phyloP scores from a whole-genome alignment of 2,329 filamentous ascomycete species.

The Akanthomyces lecanii region DNA sequence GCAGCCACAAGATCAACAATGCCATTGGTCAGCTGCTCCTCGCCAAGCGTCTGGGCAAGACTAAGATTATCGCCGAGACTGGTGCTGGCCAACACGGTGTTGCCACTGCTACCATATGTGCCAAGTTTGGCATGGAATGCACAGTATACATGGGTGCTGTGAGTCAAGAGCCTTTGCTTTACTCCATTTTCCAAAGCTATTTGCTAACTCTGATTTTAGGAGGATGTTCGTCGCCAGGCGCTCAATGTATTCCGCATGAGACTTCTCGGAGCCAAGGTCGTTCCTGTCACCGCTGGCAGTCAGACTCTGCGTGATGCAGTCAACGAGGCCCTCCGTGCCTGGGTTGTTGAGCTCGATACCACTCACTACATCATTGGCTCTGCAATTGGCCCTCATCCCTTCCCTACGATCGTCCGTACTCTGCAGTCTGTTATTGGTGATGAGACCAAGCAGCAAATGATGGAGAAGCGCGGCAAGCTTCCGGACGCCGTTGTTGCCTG shows the following conservation, averaged over 20 bases:
- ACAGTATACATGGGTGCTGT: constrained; percentile 94
- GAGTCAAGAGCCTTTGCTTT: constrained; percentile 25
- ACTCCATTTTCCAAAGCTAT: neutral
- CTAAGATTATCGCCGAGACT: constrained; percentile 94
- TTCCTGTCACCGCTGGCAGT: constrained; percentile 88
- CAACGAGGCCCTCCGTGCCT: constrained; percentile 90
- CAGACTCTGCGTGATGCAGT: constrained; percentile 81
- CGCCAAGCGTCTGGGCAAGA: constrained; percentile 84
- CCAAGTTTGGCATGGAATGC: constrained; percentile 97
- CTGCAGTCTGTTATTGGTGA: constrained; percentile 96
- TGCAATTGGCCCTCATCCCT: constrained; percentile 94
- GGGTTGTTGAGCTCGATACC: constrained; percentile 87
- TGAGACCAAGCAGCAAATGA: constrained; percentile 92
- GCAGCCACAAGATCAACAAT: constrained; percentile 99
- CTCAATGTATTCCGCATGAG: constrained; percentile 99
- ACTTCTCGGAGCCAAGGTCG: constrained; percentile 84
- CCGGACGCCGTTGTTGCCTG: constrained; percentile 96
- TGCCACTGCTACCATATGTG: constrained; percentile 93
- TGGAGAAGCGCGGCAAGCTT: constrained; percentile 76
- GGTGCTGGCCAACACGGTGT: constrained; percentile 97
- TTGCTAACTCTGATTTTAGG: constrained; percentile 38
- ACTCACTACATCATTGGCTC: constrained; percentile 99
- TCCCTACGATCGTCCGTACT: constrained; percentile 94
- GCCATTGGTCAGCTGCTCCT: constrained; percentile 89
- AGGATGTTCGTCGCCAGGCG: constrained; percentile 93